Percentiles rank a stretch among this genome's conserved stretches.
phyloP scores from a whole-genome alignment of 2,329 filamentous ascomycete species.

The Plectosphaerella cucumerina region DNA sequence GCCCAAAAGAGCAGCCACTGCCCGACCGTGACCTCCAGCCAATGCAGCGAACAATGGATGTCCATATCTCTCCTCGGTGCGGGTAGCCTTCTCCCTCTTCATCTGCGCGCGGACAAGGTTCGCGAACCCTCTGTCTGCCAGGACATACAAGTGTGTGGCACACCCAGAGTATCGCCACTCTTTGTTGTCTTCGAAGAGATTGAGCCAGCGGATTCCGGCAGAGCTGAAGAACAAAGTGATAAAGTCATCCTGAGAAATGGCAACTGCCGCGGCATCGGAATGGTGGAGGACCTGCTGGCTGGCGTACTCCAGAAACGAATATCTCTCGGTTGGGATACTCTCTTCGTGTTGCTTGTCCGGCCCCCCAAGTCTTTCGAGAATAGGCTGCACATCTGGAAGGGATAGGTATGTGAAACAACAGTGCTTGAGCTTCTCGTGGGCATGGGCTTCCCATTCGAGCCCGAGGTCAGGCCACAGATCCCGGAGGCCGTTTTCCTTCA shows the following conservation, averaged over 20 bases:
- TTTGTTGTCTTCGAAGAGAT: constrained; percentile 22
- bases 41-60: constrained; percentile 21
- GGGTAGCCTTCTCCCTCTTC: constrained; percentile 12
- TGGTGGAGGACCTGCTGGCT: constrained; percentile 33
- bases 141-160: constrained; percentile 26
- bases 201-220: constrained; percentile 24
- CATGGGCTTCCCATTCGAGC: constrained; percentile 22
- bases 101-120: constrained; percentile 23
- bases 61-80: constrained; percentile 23
- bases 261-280: constrained; percentile 26
- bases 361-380: neutral
- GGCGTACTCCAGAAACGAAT: constrained; percentile 44
- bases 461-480: constrained; percentile 23
- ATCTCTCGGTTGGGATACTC: constrained; percentile 8
- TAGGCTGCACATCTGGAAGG: neutral
- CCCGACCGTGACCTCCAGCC: constrained; percentile 6
- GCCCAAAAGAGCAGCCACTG: constrained; percentile 16
- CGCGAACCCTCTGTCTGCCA: constrained; percentile 21
- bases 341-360: too few species aligned
- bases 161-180: constrained; percentile 17
- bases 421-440: constrained; percentile 38
- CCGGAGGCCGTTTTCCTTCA: constrained; percentile 26
- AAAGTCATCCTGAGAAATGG: constrained; percentile 24
- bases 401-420: constrained; percentile 26
- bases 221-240: constrained; percentile 20